A percentile compares a stretch with the other conserved stretches of the same genome.
Evolutionary conservation across 202 grass and related monocot genomes (phyloP).

Genomic region (Carex arenaria): DNA sequence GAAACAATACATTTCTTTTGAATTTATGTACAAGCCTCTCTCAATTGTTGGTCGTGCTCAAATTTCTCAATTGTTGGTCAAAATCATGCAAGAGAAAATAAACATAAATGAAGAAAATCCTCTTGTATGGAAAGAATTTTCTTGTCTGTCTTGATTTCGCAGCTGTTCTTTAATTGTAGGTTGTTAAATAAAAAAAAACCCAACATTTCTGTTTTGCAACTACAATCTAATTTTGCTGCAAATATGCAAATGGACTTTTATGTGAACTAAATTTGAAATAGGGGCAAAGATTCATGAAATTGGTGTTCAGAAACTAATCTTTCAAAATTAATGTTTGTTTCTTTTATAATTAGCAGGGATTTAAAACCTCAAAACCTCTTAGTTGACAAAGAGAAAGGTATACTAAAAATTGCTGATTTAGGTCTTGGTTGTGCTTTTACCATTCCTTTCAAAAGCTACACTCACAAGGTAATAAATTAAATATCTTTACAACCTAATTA

Average conservation of each 20-base stretch:
- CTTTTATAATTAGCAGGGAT: conserved; percentile 37
- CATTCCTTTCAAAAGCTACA: conserved; percentile 86
- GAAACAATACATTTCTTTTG: not conserved
- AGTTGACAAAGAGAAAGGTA: conserved; percentile 84
- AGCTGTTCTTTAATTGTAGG: conserved; percentile 17
- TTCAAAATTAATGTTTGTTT: not conserved
- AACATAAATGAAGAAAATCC: not conserved
- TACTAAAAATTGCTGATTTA: conserved; percentile 90
- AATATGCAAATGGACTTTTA: not conserved
- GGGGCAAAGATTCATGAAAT: not conserved
- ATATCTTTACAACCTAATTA: not conserved
- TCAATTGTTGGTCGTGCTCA: not conserved
- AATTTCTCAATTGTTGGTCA: conserved; percentile 4
- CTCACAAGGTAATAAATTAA: conserved; percentile 59
- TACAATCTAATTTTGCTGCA: not conserved
- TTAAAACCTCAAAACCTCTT: conserved; percentile 92
- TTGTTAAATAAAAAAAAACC: not conserved
- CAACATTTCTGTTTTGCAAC: not conserved
- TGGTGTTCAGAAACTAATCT: not conserved
- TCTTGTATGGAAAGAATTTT: not conserved
- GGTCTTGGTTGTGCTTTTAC: conserved; percentile 78
- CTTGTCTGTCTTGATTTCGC: not conserved
- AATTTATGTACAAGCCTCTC: not conserved
- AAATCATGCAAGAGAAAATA: not conserved
- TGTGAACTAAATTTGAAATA: not conserved